Conservation (phyloP, 305 asterid genomes). For the Fraxinus latifolia region DNA sequence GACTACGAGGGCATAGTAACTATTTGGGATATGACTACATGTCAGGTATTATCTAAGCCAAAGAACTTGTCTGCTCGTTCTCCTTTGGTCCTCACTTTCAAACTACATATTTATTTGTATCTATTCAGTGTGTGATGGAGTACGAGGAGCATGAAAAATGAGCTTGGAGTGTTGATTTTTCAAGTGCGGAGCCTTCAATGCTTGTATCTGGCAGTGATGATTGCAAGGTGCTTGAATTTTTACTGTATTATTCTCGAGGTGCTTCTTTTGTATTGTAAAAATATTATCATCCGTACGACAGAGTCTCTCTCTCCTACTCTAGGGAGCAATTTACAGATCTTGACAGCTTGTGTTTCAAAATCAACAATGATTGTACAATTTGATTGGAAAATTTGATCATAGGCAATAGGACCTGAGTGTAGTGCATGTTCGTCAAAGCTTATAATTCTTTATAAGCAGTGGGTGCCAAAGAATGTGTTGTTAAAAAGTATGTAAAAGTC, state of each 20-base stretch:
- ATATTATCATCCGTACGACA: background rate
- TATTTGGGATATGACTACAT: conserved; percentile 88
- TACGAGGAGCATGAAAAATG: conserved; percentile 93
- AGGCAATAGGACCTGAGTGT: background rate
- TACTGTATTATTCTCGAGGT: background rate
- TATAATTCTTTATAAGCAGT: no score
- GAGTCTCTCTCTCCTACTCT: background rate
- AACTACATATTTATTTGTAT: conserved; percentile 12
- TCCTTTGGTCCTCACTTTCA: conserved; percentile 7
- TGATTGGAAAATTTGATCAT: background rate
- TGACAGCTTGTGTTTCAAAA: background rate
- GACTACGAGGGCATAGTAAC: conserved; percentile 93
- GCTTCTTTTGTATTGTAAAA: background rate
- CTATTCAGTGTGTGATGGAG: conserved; percentile 67
- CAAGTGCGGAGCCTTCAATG: conserved; percentile 76
- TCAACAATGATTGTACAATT: background rate
- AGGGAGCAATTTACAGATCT: background rate
- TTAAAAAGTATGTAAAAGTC: no score
- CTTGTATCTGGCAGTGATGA: conserved; percentile 93
- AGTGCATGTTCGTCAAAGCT: no score
- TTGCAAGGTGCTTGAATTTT: conserved; percentile 61
- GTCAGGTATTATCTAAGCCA: conserved; percentile 54
- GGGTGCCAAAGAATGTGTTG: no score
- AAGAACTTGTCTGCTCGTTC: conserved; percentile 13
- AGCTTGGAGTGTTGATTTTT: conserved; percentile 94